Base-by-base conservation (phyloP, 140 eudicot genomes). In the Flaveria floridana region DNA sequence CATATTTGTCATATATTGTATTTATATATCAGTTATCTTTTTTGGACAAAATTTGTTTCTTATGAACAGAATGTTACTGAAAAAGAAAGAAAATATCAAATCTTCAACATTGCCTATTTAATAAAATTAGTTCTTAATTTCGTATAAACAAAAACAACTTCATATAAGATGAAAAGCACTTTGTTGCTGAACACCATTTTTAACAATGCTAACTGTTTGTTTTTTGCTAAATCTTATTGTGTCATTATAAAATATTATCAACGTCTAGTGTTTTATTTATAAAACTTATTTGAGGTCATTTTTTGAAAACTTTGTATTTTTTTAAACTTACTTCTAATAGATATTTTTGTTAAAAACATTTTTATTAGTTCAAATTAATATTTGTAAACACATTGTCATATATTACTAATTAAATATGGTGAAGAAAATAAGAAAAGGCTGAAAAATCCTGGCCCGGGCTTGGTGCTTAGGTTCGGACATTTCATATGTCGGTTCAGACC, bases 191-290 rank as follows among this genome's bases (percentile, higher is more conserved):
- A 61, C 67, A 5, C 34, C 42, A 13, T 8, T 21, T 61, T 63
- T 6, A 63, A 63, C 21, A n/a, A 28, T 63, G 68, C 68, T 63
- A 63, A 30, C 7, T 63, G 23, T 63, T 63, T 28, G 6, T 63
- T 28, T 28, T 8, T 11, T 0, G 68, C n/a, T 12, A 63, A 63
- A 63, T 63, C 5, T 26, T 63, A 25, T 6, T 13, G 20, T 62
- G n/a, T 28, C 20, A 1, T 62, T 28, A 26, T 13, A 13, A 62
- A 26, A 30, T 14, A 7, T 63, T 63, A 61, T 15, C 28, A 30
- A 28, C 15, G 41, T 59, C 2, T 59, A 21, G 41, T 59, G 68
- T 63, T 25, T 11, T 26, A 20, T 13, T 26, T 25, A 61, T 26
- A 61, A 61, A 14, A 61, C 3, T 25, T 61, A 34, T 34, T 34